Evolutionary conservation across 768 basidiomycete genomes (phyloP).

Genomic region (Xanthoconium purpureum): DNA sequence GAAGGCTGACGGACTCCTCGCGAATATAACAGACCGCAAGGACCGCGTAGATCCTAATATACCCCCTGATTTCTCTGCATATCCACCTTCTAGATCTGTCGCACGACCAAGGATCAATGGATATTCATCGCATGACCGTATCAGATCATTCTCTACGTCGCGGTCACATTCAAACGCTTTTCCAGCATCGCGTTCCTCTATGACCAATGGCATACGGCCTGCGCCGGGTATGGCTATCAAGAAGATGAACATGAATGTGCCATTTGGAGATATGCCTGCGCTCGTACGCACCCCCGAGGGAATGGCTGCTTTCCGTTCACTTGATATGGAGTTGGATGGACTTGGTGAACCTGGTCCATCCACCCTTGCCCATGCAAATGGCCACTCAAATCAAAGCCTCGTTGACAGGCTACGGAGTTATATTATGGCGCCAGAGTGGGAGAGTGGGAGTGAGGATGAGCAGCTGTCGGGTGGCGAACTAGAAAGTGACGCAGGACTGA

Average conservation of each 20-base stretch:
- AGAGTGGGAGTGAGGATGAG: slow-evolving; percentile 38
- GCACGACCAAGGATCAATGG: slow-evolving; percentile 48
- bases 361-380: slow-evolving; percentile 34
- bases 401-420: slow-evolving; percentile 21
- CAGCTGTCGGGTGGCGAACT: slow-evolving; percentile 18
- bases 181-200: slow-evolving; percentile 8
- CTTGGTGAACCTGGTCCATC: slow-evolving; percentile 35
- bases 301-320: slow-evolving; percentile 65
- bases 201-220: slow-evolving; percentile 20
- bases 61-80: slow-evolving; percentile 44
- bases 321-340: slow-evolving; percentile 52
- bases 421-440: slow-evolving; percentile 26
- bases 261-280: slow-evolving; percentile 66
- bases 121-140: slow-evolving; percentile 27
- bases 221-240: slow-evolving; percentile 6
- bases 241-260: slow-evolving; percentile 36
- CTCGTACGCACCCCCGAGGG: slow-evolving; percentile 67
- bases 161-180: slow-evolving; percentile 4
- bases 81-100: slow-evolving; percentile 17
- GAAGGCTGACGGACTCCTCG: slow-evolving; percentile 83
- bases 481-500: slow-evolving; percentile 48
- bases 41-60: slow-evolving; percentile 73
- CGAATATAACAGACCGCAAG: slow-evolving; percentile 85
- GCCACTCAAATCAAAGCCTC: slow-evolving; percentile 16
- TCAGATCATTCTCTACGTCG: slow-evolving; percentile 23